These are phyloP conservation scores for Aureobasidium sp. DNA, from an alignment of 2,329 filamentous ascomycete species.

Conservation along the genomic window DNA sequence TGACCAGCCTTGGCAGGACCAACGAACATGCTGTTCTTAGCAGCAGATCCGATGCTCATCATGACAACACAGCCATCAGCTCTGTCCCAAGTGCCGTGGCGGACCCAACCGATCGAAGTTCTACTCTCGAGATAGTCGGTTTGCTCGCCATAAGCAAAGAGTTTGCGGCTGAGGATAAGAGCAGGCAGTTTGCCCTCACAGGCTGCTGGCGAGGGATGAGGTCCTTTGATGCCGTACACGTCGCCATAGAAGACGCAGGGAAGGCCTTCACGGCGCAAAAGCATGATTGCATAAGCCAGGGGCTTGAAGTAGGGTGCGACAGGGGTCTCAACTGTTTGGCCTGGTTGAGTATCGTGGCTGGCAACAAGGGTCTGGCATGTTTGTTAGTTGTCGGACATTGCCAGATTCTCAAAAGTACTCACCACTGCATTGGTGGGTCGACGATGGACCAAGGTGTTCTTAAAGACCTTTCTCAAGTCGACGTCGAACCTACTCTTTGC, in stretches of 20 bases:
- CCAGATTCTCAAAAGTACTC: neutral
- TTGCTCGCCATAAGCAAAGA: constrained; percentile 62
- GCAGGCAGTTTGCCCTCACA: constrained; percentile 42
- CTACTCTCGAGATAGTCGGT: constrained; percentile 54
- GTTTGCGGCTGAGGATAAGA: constrained; percentile 54
- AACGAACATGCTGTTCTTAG: constrained; percentile 57
- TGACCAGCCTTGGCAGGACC: constrained; percentile 46
- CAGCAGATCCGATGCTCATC: constrained; percentile 34
- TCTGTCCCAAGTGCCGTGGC: constrained; percentile 45
- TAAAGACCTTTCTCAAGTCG: constrained; percentile 51
- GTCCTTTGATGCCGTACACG: constrained; percentile 54
- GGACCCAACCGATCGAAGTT: constrained; percentile 56
- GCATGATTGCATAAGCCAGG: constrained; percentile 63
- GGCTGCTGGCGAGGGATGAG: constrained; percentile 44
- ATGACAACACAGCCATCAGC: constrained; percentile 29
- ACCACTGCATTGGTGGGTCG: constrained; percentile 50
- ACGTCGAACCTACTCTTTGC: constrained; percentile 16
- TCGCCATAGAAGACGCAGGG: constrained; percentile 68
- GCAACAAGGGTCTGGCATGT: constrained; percentile 53
- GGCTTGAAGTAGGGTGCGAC: constrained; percentile 63
- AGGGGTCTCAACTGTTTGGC: constrained; percentile 56
- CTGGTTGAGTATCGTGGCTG: constrained; percentile 64
- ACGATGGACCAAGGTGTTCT: constrained; percentile 50
- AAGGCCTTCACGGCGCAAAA: constrained; percentile 56
- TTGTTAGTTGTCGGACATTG: neutral